Evolutionary conservation across 371 early-diverging fungal species (phyloP), one percentile per base, ranked within the genome.

Genomic region (Lichtheimia ornata): DNA sequence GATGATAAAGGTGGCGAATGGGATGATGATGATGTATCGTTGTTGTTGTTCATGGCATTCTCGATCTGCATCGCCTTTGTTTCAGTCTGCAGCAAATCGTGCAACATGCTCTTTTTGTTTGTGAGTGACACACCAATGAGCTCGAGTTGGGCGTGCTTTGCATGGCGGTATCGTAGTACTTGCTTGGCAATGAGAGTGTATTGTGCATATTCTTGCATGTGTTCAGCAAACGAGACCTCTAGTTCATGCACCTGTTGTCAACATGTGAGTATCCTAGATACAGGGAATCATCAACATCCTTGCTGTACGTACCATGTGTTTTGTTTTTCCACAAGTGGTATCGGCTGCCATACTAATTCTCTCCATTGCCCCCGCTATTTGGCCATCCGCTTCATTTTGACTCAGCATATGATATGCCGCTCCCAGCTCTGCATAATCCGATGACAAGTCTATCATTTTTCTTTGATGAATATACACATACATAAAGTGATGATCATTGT

Each of bases 391-490:
- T 54, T 96, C 97, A 62, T 84, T 82, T 53, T 94, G 79, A 49
- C 96, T 93, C 70, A 96, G 89, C 17, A 88, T 92, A 63, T 95
- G 95, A 74, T 94, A 93, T 0, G 85, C 76, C 4, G 91, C 90
- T 0, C 96, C 96, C 27, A 97, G 81, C 47, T 96, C 95, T 18
- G 90, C 76, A 59, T 89, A 89, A 63, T 91, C 90, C 28, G 74
- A 69, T 0, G 93, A 81, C 35, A 92, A 58, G 15, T 72, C 76
- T 79, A 50, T 49, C 15, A 43, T 18, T 11, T 9, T 0, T 9
- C 11, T 9, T 14, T 20, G 4, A 7, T 18, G 2, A 55, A 15
- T 22, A 15, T 35, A 14, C 18, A 3, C 17, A 43, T 25, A 47
- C 2, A 58, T 40, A 49, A 13, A 18, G 2, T 50, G 42, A 0